A percentile compares a stretch with the other conserved stretches of the same genome.
phyloP scores from a whole-genome alignment of 805 yeast genomes.

The Novakomyces olei region DNA sequence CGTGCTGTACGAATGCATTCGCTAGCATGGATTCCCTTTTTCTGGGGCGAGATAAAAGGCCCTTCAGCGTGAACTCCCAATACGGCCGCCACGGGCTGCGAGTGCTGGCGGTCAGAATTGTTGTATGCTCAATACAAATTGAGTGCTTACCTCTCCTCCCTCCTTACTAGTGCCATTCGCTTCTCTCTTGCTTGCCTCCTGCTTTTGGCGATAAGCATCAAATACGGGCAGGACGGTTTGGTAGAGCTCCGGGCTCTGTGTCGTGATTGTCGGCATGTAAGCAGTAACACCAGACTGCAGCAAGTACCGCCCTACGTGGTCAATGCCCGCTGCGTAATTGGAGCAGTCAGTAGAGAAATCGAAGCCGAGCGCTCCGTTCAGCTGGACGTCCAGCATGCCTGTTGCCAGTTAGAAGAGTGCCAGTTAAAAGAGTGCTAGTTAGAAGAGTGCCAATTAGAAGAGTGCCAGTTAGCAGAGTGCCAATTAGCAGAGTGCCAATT shows the following conservation, averaged over 20 bases:
- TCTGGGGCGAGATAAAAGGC: background rate
- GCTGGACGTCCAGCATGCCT: conserved; percentile 36
- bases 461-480: no score
- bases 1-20: background rate
- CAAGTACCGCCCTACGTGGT: background rate
- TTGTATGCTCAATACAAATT: no score
- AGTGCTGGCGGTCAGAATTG: background rate
- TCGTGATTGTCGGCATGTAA: background rate
- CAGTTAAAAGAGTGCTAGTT: no score
- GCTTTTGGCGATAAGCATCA: no score
- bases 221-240: background rate
- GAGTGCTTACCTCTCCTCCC: no score
- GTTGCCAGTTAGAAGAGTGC: no score
- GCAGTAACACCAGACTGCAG: background rate
- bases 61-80: background rate
- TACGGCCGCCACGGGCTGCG: background rate
- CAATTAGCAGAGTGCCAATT: no score
- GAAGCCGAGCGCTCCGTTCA: conserved; percentile 35
- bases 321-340: background rate
- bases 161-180: no score
- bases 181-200: no score
- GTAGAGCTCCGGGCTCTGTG: background rate
- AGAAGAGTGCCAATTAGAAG: no score
- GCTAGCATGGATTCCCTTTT: background rate
- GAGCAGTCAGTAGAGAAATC: conserved; percentile 21